A percentile compares a stretch with the other conserved stretches of the same genome.
Evolutionary conservation across 2,329 filamentous ascomycete genomes (phyloP).

Genomic region (Cladobotryum mycophilum): DNA sequence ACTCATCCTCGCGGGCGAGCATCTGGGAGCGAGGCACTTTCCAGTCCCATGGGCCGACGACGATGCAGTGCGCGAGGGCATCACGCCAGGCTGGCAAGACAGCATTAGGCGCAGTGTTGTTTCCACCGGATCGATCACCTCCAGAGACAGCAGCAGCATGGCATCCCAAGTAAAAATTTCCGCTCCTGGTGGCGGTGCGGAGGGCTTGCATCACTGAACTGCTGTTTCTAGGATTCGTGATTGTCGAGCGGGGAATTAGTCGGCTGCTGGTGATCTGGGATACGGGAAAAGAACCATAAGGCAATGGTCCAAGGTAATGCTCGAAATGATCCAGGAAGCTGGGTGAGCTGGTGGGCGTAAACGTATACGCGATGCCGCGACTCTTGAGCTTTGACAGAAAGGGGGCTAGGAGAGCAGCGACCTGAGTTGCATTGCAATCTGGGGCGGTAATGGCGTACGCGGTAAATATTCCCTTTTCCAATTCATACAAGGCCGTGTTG

Average conservation of each 20-base stretch:
- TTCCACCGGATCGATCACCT: neutral
- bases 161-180: neutral
- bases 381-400: neutral
- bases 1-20: slow-evolving; percentile 3
- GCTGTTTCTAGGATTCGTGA: neutral
- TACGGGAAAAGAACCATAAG: neutral
- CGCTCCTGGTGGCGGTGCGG: neutral
- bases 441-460: neutral
- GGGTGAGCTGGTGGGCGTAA: neutral
- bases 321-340: neutral
- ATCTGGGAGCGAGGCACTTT: slow-evolving; percentile 2
- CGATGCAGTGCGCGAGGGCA: slow-evolving; percentile 10
- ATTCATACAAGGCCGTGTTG: no score
- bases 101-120: slow-evolving; percentile 11
- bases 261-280: neutral
- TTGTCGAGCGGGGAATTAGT: neutral
- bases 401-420: neutral
- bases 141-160: neutral
- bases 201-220: neutral
- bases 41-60: slow-evolving; percentile 8
- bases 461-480: no score
- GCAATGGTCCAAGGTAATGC: neutral
- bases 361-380: neutral
- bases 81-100: slow-evolving; percentile 19
- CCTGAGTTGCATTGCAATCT: neutral